phyloP scores from a whole-genome alignment of 805 yeast species.

The Myxozyma melibiosi region DNA sequence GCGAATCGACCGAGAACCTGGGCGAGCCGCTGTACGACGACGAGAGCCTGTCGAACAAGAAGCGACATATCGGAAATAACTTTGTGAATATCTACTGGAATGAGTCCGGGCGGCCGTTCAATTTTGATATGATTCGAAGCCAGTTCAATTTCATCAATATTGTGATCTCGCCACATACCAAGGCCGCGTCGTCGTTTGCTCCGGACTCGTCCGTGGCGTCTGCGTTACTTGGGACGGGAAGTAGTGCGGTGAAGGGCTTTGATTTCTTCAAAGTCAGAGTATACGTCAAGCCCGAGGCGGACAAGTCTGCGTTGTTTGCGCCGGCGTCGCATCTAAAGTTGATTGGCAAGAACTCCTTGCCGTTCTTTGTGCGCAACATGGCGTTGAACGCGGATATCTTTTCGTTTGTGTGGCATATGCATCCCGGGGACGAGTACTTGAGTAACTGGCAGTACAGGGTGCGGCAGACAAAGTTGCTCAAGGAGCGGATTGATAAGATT shows the following conservation, averaged over 20 bases:
- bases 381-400: slow-evolving; percentile 68
- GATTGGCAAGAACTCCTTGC: slow-evolving; percentile 59
- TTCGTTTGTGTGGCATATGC: slow-evolving; percentile 72
- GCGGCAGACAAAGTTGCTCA: slow-evolving; percentile 52
- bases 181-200: slow-evolving; percentile 28
- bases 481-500: slow-evolving; percentile 38
- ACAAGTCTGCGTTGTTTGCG: slow-evolving; percentile 17
- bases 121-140: slow-evolving; percentile 68
- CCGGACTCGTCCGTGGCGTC: slow-evolving; percentile 20
- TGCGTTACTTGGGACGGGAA: slow-evolving; percentile 16
- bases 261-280: slow-evolving; percentile 30
- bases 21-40: slow-evolving; percentile 16
- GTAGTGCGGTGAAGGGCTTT: slow-evolving; percentile 8
- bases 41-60: slow-evolving; percentile 48
- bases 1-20: not conserved
- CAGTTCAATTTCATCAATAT: slow-evolving; percentile 84
- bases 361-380: slow-evolving; percentile 66
- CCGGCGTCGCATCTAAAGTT: slow-evolving; percentile 77
- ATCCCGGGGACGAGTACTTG: slow-evolving; percentile 51
- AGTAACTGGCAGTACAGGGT: slow-evolving; percentile 72
- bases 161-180: slow-evolving; percentile 68
- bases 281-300: slow-evolving; percentile 14
- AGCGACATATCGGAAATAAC: slow-evolving; percentile 84
- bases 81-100: slow-evolving; percentile 80
- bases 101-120: slow-evolving; percentile 64